phyloP scores from a whole-genome alignment of 495 filamentous ascomycete genomes.

The Lepraria neglecta region DNA sequence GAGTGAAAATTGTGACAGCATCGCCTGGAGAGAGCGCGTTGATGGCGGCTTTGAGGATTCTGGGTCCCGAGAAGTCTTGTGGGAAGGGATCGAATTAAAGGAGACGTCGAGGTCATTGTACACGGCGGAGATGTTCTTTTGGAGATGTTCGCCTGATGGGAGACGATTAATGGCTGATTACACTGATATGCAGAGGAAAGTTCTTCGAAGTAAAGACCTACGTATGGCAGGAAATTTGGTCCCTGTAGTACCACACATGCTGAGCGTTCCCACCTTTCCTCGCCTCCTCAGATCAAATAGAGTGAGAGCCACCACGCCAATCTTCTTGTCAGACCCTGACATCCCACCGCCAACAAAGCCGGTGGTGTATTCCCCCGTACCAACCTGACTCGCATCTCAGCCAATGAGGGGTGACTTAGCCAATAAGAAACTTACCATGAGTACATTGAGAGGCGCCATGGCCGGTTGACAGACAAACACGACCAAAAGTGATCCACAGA shows the following conservation, averaged over 20 bases:
- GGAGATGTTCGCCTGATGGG: constrained; percentile 66
- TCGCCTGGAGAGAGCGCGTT: constrained; percentile 75
- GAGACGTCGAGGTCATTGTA: constrained; percentile 83
- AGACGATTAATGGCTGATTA: not conserved
- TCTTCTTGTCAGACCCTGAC: constrained; percentile 82
- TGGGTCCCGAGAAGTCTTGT: constrained; percentile 59
- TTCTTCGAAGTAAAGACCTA: constrained; percentile 37
- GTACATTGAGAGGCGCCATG: constrained; percentile 75
- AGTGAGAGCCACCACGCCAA: constrained; percentile 84
- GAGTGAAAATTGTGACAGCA: constrained; percentile 95
- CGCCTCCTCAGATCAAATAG: constrained; percentile 84
- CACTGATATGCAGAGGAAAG: not conserved
- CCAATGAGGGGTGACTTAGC: constrained; percentile 15
- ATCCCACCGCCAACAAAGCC: constrained; percentile 74
- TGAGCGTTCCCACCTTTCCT: constrained; percentile 77
- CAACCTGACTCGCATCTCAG: constrained; percentile 48
- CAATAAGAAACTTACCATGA: constrained; percentile 59
- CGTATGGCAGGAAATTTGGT: constrained; percentile 86
- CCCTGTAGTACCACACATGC: constrained; percentile 86
- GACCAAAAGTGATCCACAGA: no score
- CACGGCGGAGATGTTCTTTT: constrained; percentile 78
- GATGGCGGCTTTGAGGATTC: constrained; percentile 83
- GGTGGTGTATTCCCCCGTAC: constrained; percentile 94
- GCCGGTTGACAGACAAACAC: not conserved
- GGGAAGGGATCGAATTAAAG: constrained; percentile 74